A percentile compares a stretch with the other conserved stretches of the same genome.
These are phyloP conservation scores for Penicillium cinerascens DNA, from an alignment of 495 filamentous ascomycete species.

Conservation along the genomic window DNA sequence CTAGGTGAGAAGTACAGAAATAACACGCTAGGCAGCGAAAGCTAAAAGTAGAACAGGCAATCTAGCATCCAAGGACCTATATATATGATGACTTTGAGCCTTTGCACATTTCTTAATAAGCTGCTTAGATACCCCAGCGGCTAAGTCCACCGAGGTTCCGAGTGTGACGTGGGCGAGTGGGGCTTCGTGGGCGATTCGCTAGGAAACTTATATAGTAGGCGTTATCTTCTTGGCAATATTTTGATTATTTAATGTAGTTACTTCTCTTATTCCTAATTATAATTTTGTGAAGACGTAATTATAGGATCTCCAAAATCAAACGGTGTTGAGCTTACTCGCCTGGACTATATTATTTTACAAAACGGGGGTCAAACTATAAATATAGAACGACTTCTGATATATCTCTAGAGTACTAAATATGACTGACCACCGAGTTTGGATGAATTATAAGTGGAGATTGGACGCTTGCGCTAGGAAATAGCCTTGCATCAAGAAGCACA, in stretches of 20 bases:
- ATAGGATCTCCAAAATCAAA: neutral
- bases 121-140: neutral
- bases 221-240: no score
- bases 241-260: neutral
- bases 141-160: neutral
- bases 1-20: neutral
- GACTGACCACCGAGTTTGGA: neutral
- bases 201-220: no score
- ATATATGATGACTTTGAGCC: constrained; percentile 5
- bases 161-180: constrained; percentile 3
- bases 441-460: constrained; percentile 7
- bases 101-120: neutral
- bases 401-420: constrained; percentile 4
- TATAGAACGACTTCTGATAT: constrained; percentile 8
- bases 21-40: neutral
- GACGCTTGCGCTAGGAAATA: constrained; percentile 10
- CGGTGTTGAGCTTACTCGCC: neutral
- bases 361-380: constrained; percentile 10
- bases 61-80: neutral
- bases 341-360: constrained; percentile 11
- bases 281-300: neutral
- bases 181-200: no score
- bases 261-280: neutral
- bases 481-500: constrained; percentile 10
- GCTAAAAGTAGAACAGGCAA: constrained; percentile 1